Base-by-base conservation (phyloP, 1,284 basidiomycete species). In the Austropuccinia psidii region DNA sequence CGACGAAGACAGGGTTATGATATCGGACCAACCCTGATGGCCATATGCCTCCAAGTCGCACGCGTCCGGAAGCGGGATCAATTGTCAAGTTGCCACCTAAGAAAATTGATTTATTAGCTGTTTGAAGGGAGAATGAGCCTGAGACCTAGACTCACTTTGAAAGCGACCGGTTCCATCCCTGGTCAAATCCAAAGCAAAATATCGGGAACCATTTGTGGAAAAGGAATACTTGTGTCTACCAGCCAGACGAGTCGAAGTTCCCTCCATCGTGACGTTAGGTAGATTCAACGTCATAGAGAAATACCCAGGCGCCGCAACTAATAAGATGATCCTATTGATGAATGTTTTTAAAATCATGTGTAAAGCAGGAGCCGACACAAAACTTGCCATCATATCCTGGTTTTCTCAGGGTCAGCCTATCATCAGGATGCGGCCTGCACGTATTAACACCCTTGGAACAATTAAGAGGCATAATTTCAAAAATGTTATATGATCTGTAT, bases 181-280 rank as follows among this genome's bases (percentile, higher is more conserved):
- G 5, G 52, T 21, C 6, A n/a, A 29, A 29, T 54, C 52, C 19
- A 54, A 54, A 19, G 31, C 52, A 24, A 54, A n/a, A 29, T 24
- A 54, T 24, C 31, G 19, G 52, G 19, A 6, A 29, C 27, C 27
- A 15, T 19, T 15, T 15, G 19, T 19, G 0, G 77, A 76, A 70
- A 77, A 79, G 0, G 77, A 79, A 58, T 78, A 79, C 33, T 76
- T 74, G 7, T 77, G 67, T 13, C 79, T 73, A n/a, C 77, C 78
- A 45, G 76, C 75, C 29, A 77, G 72, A 6, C 78, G 65, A 4
- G 78, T 75, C 21, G 75, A 74, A 60, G 78, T 78, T 6, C 75
- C 58, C 57, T 79, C 78, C 67, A 79, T 77, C 70, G 75, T 69
- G 73, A 79, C 77, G 15, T 54, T 54, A 19, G 74, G 67, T 37